phyloP scores from a whole-genome alignment of 2,329 filamentous ascomycete genomes.

The Thelonectria rubi region DNA sequence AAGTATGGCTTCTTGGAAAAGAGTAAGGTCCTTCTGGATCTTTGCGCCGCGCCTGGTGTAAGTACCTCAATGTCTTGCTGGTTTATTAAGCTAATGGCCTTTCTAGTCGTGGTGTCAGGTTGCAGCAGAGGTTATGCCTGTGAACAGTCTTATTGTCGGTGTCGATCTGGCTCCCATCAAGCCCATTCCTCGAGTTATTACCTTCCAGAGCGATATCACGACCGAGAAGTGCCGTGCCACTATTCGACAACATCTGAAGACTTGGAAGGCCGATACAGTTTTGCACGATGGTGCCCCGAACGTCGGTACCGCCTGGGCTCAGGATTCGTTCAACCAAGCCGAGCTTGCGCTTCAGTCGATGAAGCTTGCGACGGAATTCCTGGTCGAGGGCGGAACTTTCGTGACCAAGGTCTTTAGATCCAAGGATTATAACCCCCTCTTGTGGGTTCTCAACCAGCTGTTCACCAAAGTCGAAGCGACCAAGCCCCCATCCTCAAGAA shows the following conservation, averaged over 20 bases:
- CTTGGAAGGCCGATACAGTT: constrained; percentile 95
- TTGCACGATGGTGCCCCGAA: constrained; percentile 98
- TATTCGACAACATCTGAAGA: constrained; percentile 89
- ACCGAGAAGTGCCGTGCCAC: constrained; percentile 95
- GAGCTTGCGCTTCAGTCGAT: constrained; percentile 90
- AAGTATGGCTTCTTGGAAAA: constrained; percentile 98
- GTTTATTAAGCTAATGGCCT: constrained; percentile 39
- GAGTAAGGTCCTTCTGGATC: constrained; percentile 94
- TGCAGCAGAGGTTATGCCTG: constrained; percentile 92
- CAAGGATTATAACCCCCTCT: constrained; percentile 93
- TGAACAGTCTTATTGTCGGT: constrained; percentile 88
- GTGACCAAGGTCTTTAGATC: constrained; percentile 98
- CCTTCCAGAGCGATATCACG: constrained; percentile 97
- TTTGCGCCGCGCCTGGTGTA: constrained; percentile 95
- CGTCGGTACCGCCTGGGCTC: constrained; percentile 96
- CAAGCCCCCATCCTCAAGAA: constrained; percentile 94
- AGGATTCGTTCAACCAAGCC: constrained; percentile 98
- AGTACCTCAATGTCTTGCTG: constrained; percentile 41
- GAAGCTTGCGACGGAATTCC: constrained; percentile 93
- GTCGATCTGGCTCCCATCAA: constrained; percentile 97
- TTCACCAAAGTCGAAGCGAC: constrained; percentile 96
- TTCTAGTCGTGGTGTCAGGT: constrained; percentile 92
- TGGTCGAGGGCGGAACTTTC: constrained; percentile 88
- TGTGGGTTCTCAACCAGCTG: constrained; percentile 98
- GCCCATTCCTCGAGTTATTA: constrained; percentile 90